phyloP scores from a whole-genome alignment of 108 stramenopile genomes.

The Cyclotella sp. region DNA sequence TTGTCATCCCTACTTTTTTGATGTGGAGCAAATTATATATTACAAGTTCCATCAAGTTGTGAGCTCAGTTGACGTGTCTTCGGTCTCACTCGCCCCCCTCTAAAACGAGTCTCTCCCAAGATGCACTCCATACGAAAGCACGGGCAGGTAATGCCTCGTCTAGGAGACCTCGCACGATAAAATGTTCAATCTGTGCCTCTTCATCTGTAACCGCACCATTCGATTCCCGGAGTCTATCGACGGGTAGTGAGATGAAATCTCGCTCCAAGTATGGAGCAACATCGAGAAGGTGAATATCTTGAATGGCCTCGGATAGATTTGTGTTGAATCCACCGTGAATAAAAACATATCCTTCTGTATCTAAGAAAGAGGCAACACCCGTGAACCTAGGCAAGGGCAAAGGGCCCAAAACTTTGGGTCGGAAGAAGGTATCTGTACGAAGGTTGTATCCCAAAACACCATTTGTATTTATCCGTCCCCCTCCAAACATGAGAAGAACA shows the following conservation, averaged over 20 bases:
- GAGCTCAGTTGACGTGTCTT: too few relatives aligned
- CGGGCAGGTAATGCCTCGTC: too few relatives aligned
- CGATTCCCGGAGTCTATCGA: slow-evolving; percentile 1
- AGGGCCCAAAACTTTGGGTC: slow-evolving; percentile 38
- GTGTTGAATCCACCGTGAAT: slow-evolving; percentile 65
- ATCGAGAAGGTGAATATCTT: slow-evolving; percentile 31
- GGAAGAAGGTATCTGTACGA: slow-evolving; percentile 41
- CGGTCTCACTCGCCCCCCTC: too few relatives aligned
- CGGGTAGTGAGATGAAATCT: slow-evolving; percentile 14
- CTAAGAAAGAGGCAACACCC: slow-evolving; percentile 40
- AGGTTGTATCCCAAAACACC: slow-evolving; percentile 61
- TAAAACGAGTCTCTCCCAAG: too few relatives aligned
- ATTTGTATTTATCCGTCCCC: slow-evolving; percentile 64
- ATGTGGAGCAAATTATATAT: too few relatives aligned
- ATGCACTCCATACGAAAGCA: too few relatives aligned
- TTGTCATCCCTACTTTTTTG: too few relatives aligned
- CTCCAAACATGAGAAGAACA: slow-evolving; percentile 61
- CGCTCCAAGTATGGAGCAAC: slow-evolving; percentile 32
- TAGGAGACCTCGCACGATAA: too few relatives aligned
- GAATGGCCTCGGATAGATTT: slow-evolving; percentile 20
- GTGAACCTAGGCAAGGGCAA: slow-evolving; percentile 62
- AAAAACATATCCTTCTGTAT: slow-evolving; percentile 57
- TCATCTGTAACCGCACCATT: not conserved
- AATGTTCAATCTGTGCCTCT: not conserved
- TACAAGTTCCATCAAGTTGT: too few relatives aligned